Base-by-base conservation (phyloP, 2,329 filamentous ascomycete species). In the Myriosclerotinia curreyana region DNA sequence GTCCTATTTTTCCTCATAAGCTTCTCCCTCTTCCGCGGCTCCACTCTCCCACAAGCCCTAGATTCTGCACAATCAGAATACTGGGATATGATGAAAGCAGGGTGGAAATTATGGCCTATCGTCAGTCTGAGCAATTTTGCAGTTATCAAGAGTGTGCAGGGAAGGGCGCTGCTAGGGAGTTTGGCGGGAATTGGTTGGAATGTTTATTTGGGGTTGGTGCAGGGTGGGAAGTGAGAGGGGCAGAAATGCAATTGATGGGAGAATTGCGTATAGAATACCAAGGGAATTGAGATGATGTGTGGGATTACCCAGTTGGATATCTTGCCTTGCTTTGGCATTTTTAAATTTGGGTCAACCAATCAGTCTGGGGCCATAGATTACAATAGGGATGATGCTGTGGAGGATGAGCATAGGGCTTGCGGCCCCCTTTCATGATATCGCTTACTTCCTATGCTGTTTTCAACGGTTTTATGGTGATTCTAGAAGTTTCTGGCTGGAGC, bases 131-230 rank as follows among this genome's bases (percentile, higher is more conserved):
- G 90, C 66, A 90, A 90, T 79, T 92, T 90, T 72, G 82, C 86
- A 1, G 74, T 83, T 25, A 78, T 92, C 66, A 82, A 89, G 68
- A 89, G 87, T n/a, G 84, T 92, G 4, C 83, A 92, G 71, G 82
- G 82, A 60, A 81, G 90, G 46, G 87, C 89, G 59, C 77, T 93
- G 42, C 83, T 92, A 66, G 89, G 86, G n/a, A 85, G 86, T 69
- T 75, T 88, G 59, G 89, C 88, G 22, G 90, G 90, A 6, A 80
- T 94, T 31, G 82, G 79, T 17, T 94, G 90, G 90, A 87, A 87
- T 0, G 80, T 92, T 50, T 93, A 90, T 74, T 79, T 93, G 76
- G 91, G 88, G 73, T 77, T 92, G 71, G 76, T 85, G 68, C 82
- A 81, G 46, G 79, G 76, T 31, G 68, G 25, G 20, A 58, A 63